Evolutionary conservation across 768 basidiomycete genomes (phyloP), one percentile per base, ranked within the genome.

Genomic region (Rickenella mellea): DNA sequence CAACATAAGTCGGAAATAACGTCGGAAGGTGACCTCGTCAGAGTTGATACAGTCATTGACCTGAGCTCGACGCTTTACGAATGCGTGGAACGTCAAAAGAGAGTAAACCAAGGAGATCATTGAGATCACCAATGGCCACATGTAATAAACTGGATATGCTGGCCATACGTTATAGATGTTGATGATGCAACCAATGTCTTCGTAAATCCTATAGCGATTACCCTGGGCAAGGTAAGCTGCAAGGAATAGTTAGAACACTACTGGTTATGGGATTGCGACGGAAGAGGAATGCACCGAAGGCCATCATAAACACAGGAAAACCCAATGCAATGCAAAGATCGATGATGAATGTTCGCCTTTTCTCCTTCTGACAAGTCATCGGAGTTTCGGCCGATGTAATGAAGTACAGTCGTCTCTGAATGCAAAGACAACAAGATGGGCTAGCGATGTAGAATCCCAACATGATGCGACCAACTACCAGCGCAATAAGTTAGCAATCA

Each of bases 371-470:
- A 27, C 7, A 7, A 7, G 29, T 12, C n/a, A 12, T 15, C 35
- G 21, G 6, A n/a, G n/a, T n/a, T n/a, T n/a, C n/a, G n/a, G n/a
- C n/a, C n/a, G 27, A 22, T 17, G 33, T 36, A 36, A 74, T 71
- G 48, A 61, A 60, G 53, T 69, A 73, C 12, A 77, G 58, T 14
- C 70, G 64, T 22, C 70, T 70, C 45, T 64, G 66, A 51, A 76
- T 73, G 46, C 71, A 68, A 4, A 74, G 59, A 6, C 59, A 58
- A 0, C 64, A 51, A 25, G 63, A 62, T 25, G 63, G 60, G 35
- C 71, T 58, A 5, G 59, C 72, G 15, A 41, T 43, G 22, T 26
- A 44, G 5, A 58, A 39, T 5, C 52, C 65, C 29, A 66, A 46
- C 6, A 54, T 47, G 31, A 74, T 46, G 24, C 15, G 66, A 0